Evolutionary conservation across 1,284 basidiomycete genomes (phyloP).

Genomic region (Ganoderma sinense): DNA sequence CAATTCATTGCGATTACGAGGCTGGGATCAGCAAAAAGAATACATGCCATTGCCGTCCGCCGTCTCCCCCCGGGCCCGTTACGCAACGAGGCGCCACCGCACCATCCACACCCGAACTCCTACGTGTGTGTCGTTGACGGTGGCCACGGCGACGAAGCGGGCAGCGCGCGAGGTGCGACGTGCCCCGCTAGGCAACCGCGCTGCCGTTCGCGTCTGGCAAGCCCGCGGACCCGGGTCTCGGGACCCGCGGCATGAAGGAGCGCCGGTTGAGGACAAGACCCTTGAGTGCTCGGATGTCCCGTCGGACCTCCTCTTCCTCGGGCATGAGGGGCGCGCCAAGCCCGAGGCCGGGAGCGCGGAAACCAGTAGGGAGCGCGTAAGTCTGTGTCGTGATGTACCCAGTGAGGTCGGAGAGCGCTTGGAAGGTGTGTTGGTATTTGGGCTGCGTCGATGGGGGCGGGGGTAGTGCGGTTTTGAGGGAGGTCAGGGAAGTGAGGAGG

Average conservation of each 20-base stretch:
- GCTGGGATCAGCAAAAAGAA: background rate
- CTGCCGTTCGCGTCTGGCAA: background rate
- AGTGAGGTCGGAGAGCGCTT: constrained; percentile 67
- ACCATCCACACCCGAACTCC: background rate
- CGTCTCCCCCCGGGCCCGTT: background rate
- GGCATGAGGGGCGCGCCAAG: constrained; percentile 42
- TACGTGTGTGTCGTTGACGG: background rate
- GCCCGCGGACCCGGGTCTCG: constrained; percentile 5
- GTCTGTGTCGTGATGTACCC: constrained; percentile 72
- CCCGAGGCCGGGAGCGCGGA: constrained; percentile 40
- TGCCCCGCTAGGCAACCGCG: background rate
- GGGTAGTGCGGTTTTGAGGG: constrained; percentile 55
- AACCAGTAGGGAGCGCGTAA: constrained; percentile 50
- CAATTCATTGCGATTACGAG: background rate
- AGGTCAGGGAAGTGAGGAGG: constrained; percentile 52
- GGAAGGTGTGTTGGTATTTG: constrained; percentile 59
- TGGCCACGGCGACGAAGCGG: background rate
- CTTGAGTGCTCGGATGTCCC: constrained; percentile 72
- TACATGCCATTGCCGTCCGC: background rate
- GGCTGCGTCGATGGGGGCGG: constrained; percentile 26
- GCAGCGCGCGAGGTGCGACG: background rate
- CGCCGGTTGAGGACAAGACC: constrained; percentile 73
- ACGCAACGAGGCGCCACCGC: background rate
- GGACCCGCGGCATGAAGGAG: constrained; percentile 52
- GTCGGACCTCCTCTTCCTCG: constrained; percentile 67